Evolutionary conservation across 257 asterid genomes (phyloP), one percentile per base, ranked within the genome.

Genomic region (Jacaranda copaia): DNA sequence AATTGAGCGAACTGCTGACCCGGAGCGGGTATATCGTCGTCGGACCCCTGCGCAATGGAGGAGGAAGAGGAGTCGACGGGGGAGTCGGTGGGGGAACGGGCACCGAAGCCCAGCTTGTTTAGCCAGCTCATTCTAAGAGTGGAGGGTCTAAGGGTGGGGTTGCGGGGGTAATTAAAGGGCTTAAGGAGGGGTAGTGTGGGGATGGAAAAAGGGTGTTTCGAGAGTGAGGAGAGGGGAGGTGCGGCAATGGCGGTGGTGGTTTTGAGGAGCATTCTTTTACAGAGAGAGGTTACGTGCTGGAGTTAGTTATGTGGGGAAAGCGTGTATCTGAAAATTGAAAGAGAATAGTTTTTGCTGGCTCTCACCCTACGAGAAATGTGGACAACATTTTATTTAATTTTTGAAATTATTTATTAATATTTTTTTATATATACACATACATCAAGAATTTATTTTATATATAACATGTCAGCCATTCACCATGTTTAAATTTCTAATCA

Each of bases 1-100:
- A 95, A 93, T 81, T 95, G 99, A 32, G 94, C 96, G 74, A 95
- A 87, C 73, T 84, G 82, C 74, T 89, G 93, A 12, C 98, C 98
- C 19, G 97, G 91, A 0, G 89, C 89, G 0, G 98, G 97, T 12
- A 69, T 58, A 38, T 95, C 97, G 51, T 86, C 90, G 78, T 95
- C 99, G 12, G 96, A 92, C 38, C 94, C 92, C 79, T 87, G 94
- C 4, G 96, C 84, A 56, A 91, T 84, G 74, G 93, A 66, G n/a
- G 97, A 55, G 38, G 94, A 73, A 56, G 90, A 74, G 64, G 93
- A 72, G 75, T 87, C 93, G 65, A 75, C 81, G 55, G 92, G 51
- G 51, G 90, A 67, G 3, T 83, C 85, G 14, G 83, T 67, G 70
- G 93, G n/a, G 43, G 90, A 39, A 19, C 97, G 94, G 42, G 86